Conservation (phyloP, 192 early-diverging fungal species). For the Dissophora ornata region DNA sequence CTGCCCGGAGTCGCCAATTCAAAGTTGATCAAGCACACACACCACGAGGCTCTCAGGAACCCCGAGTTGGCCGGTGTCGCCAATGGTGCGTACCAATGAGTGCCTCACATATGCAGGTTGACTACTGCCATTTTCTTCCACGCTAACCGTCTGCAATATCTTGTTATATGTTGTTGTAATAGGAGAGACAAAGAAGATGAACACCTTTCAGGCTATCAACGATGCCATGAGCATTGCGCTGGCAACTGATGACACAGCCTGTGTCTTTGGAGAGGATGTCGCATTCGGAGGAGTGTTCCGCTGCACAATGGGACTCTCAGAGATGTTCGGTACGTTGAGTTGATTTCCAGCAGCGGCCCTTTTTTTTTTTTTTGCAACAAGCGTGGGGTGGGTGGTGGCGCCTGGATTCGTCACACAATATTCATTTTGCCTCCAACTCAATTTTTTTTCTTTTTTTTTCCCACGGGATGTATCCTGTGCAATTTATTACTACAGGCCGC, state of each 20-base stretch:
- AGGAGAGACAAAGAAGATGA: constrained; percentile 89
- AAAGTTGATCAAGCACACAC: constrained; percentile 80
- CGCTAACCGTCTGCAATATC: no score
- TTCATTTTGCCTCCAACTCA: no score
- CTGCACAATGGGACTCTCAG: constrained; percentile 89
- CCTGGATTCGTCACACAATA: no score
- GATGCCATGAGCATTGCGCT: constrained; percentile 92
- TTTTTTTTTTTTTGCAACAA: no score
- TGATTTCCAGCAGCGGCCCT: neutral
- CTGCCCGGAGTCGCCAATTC: constrained; percentile 85
- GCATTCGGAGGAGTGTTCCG: constrained; percentile 98
- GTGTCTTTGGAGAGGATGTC: constrained; percentile 98
- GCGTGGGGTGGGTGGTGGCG: no score
- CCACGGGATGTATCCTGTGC: neutral
- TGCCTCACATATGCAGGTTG: no score
- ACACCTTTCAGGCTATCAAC: constrained; percentile 95
- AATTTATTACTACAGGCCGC: constrained; percentile 53
- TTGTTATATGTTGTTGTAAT: neutral
- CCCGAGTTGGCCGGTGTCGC: constrained; percentile 76
- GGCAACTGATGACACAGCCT: constrained; percentile 86
- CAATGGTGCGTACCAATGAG: constrained; percentile 69
- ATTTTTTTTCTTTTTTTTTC: constrained; percentile 12
- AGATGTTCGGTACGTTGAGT: constrained; percentile 79
- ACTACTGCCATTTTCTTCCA: no score
- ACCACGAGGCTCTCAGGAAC: constrained; percentile 73